Evolutionary conservation across 2,329 filamentous ascomycete species (phyloP).

Genomic region (Pleurostoma richardsiae): DNA sequence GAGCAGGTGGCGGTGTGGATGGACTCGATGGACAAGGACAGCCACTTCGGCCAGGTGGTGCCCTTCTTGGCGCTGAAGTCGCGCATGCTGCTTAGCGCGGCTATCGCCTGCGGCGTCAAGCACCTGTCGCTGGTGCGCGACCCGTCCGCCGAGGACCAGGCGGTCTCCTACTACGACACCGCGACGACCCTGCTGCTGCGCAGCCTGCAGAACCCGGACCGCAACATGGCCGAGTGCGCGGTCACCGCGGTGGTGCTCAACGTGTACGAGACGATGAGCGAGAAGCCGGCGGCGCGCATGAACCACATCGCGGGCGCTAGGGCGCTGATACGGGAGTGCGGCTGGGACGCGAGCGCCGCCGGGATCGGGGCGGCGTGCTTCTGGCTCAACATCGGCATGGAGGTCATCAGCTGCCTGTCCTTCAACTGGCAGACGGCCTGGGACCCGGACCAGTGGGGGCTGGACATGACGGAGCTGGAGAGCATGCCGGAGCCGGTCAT

Average conservation of each 20-base stretch:
- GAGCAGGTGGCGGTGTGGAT: constrained; percentile 91
- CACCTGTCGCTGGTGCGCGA: constrained; percentile 70
- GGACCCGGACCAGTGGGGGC: constrained; percentile 86
- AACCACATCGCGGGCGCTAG: constrained; percentile 83
- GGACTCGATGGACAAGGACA: constrained; percentile 81
- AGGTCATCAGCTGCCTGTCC: constrained; percentile 81
- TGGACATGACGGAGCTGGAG: constrained; percentile 59
- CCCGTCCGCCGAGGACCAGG: constrained; percentile 64
- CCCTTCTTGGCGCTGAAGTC: constrained; percentile 78
- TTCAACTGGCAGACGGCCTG: constrained; percentile 84
- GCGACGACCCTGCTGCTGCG: constrained; percentile 74
- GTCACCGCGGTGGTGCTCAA: constrained; percentile 85
- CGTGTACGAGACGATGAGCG: constrained; percentile 90
- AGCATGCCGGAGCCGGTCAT: constrained; percentile 9
- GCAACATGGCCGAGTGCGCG: constrained; percentile 79
- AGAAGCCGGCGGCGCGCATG: constrained; percentile 74
- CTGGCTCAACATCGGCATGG: constrained; percentile 89
- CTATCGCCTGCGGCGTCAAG: constrained; percentile 81
- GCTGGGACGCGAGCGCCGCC: constrained; percentile 74
- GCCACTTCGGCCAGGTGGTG: constrained; percentile 81
- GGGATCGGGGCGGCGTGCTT: constrained; percentile 87
- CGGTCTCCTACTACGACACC: constrained; percentile 77
- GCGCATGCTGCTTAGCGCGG: constrained; percentile 83
- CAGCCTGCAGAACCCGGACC: constrained; percentile 76
- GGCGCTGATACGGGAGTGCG: constrained; percentile 82